Base-by-base conservation (phyloP, 1,139 yeast species). In the Pneumocystis canis region DNA sequence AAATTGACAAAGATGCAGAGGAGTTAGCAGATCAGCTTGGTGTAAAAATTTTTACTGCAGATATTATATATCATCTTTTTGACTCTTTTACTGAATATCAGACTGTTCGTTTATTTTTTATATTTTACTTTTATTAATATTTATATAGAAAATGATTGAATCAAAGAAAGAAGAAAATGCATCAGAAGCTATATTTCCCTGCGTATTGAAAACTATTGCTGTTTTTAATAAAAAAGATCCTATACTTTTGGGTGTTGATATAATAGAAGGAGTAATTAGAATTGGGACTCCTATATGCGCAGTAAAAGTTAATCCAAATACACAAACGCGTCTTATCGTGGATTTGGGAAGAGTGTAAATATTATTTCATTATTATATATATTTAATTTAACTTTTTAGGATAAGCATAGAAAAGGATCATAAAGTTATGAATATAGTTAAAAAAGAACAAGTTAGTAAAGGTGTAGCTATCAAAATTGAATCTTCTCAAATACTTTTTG, bases 401-500 rank as follows among this genome's bases (percentile, higher is more conserved):
- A 58, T 18, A 31, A 88, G 96, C 14, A 79, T 92, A 75, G 97
- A 92, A 78, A 96, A 92, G 62, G 92, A 90, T 76, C 98, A 94
- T 78, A 88, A 87, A 76, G 78, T 96, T 47, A 80, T 79, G 47
- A 88, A 83, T 63, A 74, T 78, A 53, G 96, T 90, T 61, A 87
- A 89, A 78, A 92, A 88, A 81, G 97, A 97, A 58, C 96, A 88
- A 76, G 87, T 97, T 25, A 83, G 88, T 68, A 96, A 96, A 39
- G 99, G 98, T 82, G 97, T 92, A 67, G 98, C 99, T 66, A 87
- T 92, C 86, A 85, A 98, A 80, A 80, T 92, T 73, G 98, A 92
- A 65, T 85, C 89, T 33, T 80, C 89, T 63, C 96, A 89, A 77
- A 97, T 98, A 65, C 85, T 89, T 20, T 92, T 97, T 97, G 99